Conservation (phyloP, 148 eudicot genomes). For the Persicaria tinctoria region DNA sequence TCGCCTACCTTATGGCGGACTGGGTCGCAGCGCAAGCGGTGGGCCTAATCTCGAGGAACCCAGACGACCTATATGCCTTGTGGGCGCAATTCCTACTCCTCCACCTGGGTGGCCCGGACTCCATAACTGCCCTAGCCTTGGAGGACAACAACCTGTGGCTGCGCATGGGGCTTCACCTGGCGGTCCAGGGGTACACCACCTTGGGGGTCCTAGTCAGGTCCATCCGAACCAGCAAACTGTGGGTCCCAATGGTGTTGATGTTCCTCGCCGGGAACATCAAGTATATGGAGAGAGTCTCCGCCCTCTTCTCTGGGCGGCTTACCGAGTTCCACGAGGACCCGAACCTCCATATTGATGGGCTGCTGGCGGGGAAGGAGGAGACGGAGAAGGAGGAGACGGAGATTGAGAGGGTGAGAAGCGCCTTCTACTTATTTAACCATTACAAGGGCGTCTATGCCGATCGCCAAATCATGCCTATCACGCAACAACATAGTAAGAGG, state of each 20-base stretch:
- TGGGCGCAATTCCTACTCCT: conserved; percentile 12
- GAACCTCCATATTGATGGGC: no score
- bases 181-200: neutral
- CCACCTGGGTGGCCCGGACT: conserved; percentile 13
- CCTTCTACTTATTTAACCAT: neutral
- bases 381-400: neutral
- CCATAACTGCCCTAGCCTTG: conserved; percentile 6
- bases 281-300: conserved; percentile 20
- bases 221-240: neutral
- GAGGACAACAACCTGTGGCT: conserved; percentile 11
- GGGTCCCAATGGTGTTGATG: conserved; percentile 10
- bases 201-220: neutral
- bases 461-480: neutral
- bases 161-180: neutral
- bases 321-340: neutral
- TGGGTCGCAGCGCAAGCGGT: conserved; percentile 1
- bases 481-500: neutral
- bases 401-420: neutral
- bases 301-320: conserved; percentile 14
- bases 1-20: conserved; percentile 2
- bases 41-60: neutral
- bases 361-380: neutral
- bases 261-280: conserved; percentile 20
- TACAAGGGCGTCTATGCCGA: neutral
- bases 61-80: neutral